Evolutionary conservation across 2,329 filamentous ascomycete genomes (phyloP), one percentile per base, ranked within the genome.

Genomic region (Beauveria caledonica): DNA sequence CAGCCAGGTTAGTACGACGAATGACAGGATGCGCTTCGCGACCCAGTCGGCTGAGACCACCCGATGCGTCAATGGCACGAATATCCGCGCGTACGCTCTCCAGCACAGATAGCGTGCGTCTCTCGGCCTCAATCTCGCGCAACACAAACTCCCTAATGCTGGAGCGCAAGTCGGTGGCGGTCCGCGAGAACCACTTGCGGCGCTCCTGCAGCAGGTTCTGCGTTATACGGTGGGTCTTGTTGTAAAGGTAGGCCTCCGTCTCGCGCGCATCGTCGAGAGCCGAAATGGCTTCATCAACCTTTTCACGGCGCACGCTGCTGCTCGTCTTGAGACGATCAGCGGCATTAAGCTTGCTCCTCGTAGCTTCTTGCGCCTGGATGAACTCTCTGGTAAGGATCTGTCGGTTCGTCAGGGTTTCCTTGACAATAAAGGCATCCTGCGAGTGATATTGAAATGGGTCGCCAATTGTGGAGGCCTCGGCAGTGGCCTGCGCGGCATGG

Each of bases 221-320:
- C 0, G 94, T 97, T 10, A 99, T 93, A 52, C 90, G 85, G 63
- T 91, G 86, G 0, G 92, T 95, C 77, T 96, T 97, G 67, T 89
- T 85, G 63, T 85, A 84, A 25, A 99, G 83, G 68, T 92, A 89
- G 15, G 86, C 79, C 75, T 99, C 94, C 66, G 89, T 86, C 64
- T 83, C 86, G 60, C 88, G 83, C 4, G 94, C 94, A 70, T 97
- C 94, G 64, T 96, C 92, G 5, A 97, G 82, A 5, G 91, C 84
- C 19, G 86, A 82, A 68, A 99, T 95, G n/a, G 94, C 94, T 74
- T 99, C 94, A 71, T 99, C 94, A 29, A 97, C 94, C 77, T 97
- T 99, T 71, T 99, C 94, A 40, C 89, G 84, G 63, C 91, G 88
- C 40, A 99, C 92, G 61, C 86, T 94, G 17, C 90, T 89, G 72